A percentile compares a stretch with the other conserved stretches of the same genome.
Conservation (phyloP, 805 yeast genomes). For the Barnettozyma vustinii region DNA sequence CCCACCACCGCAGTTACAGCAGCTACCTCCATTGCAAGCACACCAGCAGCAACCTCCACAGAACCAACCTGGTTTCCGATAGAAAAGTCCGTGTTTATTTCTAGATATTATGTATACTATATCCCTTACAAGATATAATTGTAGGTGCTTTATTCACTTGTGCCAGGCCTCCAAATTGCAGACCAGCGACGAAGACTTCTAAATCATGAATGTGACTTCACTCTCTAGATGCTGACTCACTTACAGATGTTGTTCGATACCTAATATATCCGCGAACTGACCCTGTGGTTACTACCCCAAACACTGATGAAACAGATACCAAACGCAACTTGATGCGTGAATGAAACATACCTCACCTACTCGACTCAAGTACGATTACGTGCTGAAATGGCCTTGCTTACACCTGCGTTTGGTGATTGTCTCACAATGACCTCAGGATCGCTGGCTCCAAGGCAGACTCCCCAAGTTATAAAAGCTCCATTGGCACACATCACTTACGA, state of each 20-base stretch:
- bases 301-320: neutral
- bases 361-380: neutral
- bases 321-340: neutral
- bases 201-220: too few species aligned
- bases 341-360: neutral
- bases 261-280: too few species aligned
- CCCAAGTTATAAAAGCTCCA: neutral
- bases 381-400: neutral
- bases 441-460: neutral
- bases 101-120: neutral
- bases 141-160: neutral
- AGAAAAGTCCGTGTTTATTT: neutral
- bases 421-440: neutral
- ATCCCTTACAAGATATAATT: neutral
- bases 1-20: constrained; percentile 2
- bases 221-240: too few species aligned
- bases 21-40: constrained; percentile 4
- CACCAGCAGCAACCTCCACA: constrained; percentile 4
- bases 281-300: neutral
- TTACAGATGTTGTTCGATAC: too few species aligned
- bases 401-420: neutral
- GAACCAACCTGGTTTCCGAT: neutral
- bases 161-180: too few species aligned
- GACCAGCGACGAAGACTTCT: too few species aligned
- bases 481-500: neutral